Conservation (phyloP, 1,284 basidiomycete species). For the Sporisorium graminicola region DNA sequence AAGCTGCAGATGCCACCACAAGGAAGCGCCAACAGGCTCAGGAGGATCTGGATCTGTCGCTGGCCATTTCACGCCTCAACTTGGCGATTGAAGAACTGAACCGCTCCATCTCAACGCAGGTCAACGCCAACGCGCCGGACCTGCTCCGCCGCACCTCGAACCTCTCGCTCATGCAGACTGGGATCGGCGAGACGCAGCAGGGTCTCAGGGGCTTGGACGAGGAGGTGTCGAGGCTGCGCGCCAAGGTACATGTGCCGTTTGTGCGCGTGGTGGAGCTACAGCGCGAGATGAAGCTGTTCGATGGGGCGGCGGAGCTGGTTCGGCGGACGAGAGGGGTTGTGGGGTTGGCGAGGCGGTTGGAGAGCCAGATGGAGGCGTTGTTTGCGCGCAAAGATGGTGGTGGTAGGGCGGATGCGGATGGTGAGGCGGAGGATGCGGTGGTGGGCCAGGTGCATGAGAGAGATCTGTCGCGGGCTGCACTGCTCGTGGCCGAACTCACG, state of each 20-base stretch:
- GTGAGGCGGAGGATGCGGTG: conserved; percentile 37
- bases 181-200: conserved; percentile 7
- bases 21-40: conserved; percentile 24
- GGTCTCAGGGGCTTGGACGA: conserved; percentile 25
- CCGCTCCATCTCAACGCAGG: conserved; percentile 31
- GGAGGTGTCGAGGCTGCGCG: conserved; percentile 16
- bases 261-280: conserved; percentile 20
- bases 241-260: conserved; percentile 35
- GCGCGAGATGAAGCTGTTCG: conserved; percentile 11
- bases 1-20: background rate
- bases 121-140: conserved; percentile 29
- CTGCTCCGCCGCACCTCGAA: conserved; percentile 22
- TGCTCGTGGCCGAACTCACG: conserved; percentile 46
- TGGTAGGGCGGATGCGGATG: background rate
- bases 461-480: conserved; percentile 51
- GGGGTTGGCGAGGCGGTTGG: conserved; percentile 39
- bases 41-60: conserved; percentile 47
- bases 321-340: conserved; percentile 27
- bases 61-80: conserved; percentile 52
- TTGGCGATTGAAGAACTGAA: conserved; percentile 53
- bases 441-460: conserved; percentile 44
- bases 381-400: conserved; percentile 15
- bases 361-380: conserved; percentile 52
- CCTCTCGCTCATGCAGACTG: conserved; percentile 17
- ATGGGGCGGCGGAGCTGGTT: conserved; percentile 37